These are phyloP conservation scores for Lophiotrema nucula DNA, from an alignment of 495 filamentous ascomycete species.

Conservation along the genomic window DNA sequence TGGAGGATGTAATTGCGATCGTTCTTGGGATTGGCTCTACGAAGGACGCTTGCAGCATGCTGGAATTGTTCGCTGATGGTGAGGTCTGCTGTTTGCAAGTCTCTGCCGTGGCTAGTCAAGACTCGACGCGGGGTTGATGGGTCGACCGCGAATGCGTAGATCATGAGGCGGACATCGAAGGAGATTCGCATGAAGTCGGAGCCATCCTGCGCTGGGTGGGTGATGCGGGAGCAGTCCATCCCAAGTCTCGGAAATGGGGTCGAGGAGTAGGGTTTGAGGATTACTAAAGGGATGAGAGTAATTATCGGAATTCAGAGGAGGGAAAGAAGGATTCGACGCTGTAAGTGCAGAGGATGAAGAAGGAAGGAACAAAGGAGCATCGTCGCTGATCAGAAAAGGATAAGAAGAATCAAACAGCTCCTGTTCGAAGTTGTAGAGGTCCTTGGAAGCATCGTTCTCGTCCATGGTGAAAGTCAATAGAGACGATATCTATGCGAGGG, in stretches of 20 bases:
- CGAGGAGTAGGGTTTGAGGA: neutral
- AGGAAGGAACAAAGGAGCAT: no score
- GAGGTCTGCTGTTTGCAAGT: neutral
- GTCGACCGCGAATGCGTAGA: conserved; percentile 7
- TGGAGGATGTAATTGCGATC: no score
- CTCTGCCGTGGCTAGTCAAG: neutral
- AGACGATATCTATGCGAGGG: no score
- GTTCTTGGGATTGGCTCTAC: neutral
- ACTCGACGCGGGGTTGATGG: neutral
- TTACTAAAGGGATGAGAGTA: no score
- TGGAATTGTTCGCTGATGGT: neutral
- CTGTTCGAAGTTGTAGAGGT: no score
- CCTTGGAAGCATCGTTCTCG: no score
- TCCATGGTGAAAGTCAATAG: no score
- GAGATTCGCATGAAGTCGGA: neutral
- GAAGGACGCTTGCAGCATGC: neutral
- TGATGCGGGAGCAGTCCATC: neutral
- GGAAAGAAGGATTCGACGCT: no score
- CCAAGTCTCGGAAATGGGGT: neutral
- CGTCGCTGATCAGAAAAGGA: no score
- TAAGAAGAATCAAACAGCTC: no score
- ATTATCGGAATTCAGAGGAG: no score
- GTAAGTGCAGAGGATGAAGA: no score
- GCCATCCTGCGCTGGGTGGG: neutral
- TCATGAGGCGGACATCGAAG: neutral